Evolutionary conservation across 345 rosid genomes (phyloP).

Genomic region (Lumnitzera littorea): DNA sequence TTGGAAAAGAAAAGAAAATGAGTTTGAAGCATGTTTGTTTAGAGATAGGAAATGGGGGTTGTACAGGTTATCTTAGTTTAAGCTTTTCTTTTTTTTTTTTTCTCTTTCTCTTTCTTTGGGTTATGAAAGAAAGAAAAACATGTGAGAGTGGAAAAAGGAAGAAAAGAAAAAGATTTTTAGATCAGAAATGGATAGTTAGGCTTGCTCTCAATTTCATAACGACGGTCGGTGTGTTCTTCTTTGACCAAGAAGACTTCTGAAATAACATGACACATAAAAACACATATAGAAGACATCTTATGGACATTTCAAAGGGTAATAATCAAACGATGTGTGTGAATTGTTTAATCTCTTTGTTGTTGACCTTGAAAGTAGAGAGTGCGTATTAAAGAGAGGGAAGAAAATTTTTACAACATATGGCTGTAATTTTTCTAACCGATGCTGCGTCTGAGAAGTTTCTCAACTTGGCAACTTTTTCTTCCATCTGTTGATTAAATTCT

Average conservation of each 20-base stretch:
- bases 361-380: conserved; percentile 12
- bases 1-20: neutral
- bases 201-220: neutral
- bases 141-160: no score
- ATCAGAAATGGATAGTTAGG: neutral
- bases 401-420: conserved; percentile 1
- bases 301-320: conserved; percentile 8
- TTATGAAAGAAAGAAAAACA: no score
- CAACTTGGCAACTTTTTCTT: conserved; percentile 2
- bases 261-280: neutral
- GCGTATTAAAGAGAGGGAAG: conserved; percentile 1
- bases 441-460: conserved; percentile 27
- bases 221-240: conserved; percentile 11
- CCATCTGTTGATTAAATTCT: conserved; percentile 3
- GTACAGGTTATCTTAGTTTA: neutral
- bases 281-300: neutral
- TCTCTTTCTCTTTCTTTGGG: no score
- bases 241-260: conserved; percentile 5
- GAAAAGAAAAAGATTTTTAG: neutral
- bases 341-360: conserved; percentile 6
- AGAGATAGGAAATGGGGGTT: neutral
- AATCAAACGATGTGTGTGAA: neutral
- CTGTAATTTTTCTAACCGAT: conserved; percentile 5
- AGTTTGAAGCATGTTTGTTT: neutral
- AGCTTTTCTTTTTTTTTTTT: no score